Evolutionary conservation across 495 filamentous ascomycete species (phyloP).

Genomic region (Jackrogersella multiformis): DNA sequence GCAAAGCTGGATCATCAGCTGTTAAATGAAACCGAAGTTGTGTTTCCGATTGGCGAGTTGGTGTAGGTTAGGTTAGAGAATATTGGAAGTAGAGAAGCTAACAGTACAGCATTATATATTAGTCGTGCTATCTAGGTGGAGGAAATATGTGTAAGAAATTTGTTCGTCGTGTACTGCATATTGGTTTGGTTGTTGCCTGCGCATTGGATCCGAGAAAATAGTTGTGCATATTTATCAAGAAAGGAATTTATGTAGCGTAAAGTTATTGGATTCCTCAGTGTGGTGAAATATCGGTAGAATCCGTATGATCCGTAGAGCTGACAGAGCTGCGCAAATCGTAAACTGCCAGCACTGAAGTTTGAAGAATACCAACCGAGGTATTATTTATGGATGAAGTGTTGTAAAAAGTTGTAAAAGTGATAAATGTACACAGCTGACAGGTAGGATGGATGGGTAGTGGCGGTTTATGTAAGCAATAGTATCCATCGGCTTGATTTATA

Average conservation of each 20-base stretch:
- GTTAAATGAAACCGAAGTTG: slow-evolving; percentile 36
- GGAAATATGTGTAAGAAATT: slow-evolving; percentile 25
- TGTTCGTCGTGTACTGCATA: slow-evolving; percentile 25
- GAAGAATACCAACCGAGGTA: no score
- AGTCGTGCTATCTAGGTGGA: neutral
- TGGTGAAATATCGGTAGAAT: neutral
- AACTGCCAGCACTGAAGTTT: no score
- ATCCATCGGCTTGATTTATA: neutral
- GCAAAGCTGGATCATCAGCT: slow-evolving; percentile 17
- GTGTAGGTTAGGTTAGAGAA: slow-evolving; percentile 11
- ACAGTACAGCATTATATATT: neutral
- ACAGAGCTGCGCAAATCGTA: no score
- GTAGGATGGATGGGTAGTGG: no score
- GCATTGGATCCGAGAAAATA: slow-evolving; percentile 14
- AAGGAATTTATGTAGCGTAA: slow-evolving; percentile 19
- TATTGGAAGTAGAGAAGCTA: neutral
- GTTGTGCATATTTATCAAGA: slow-evolving; percentile 5
- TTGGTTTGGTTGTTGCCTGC: slow-evolving; percentile 3
- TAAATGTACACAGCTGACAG: no score
- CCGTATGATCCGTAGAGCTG: no score
- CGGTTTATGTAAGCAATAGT: slow-evolving; percentile 26
- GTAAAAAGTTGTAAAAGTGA: slow-evolving; percentile 17
- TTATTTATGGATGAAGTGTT: no score
- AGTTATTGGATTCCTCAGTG: neutral
- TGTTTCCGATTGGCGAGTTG: slow-evolving; percentile 41